Base-by-base conservation (phyloP, 768 basidiomycete species). In the Pulveroboletus sp. region DNA sequence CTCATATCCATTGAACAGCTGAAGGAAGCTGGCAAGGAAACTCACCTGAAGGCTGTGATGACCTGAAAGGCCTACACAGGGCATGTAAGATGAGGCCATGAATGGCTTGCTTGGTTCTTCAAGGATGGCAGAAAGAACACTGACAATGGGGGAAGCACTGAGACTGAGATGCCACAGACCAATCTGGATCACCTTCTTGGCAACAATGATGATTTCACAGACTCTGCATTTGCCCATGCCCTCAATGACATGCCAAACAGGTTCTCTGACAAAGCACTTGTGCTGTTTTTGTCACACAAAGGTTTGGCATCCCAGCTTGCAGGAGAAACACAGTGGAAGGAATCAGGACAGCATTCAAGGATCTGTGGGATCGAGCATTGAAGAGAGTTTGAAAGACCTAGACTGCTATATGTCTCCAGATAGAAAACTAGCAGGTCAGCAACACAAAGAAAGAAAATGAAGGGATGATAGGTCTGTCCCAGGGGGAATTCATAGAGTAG, bases 1-100 rank as follows among this genome's bases (percentile, higher is more conserved):
- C n/a, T n/a, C n/a, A n/a, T n/a, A n/a, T n/a, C n/a, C n/a, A 20
- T 36, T 19, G n/a, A 20, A 10, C 35, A 36, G 35, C 17, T 36
- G 35, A 36, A 53, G 35, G 17, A 53, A 39, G 34, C 26, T 6
- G 36, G n/a, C n/a, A n/a, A n/a, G n/a, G n/a, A n/a, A n/a, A n/a
- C n/a, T n/a, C n/a, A n/a, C n/a, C n/a, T n/a, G 5, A 29, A 23
- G 19, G 51, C 40, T 23, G 37, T 14, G 10, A 52, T 49, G 3
- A 53, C 35, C 0, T 37, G 13, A 27, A 30, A 2, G 1, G 30
- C 37, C 35, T 49, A 53, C 10, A 30, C 17, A 0, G 20, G 42
- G 14, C 51, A 53, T 10, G 42, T 53, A 19, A 27, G 23, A 9
- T 23, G 8, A 22, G 47, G 35, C 16, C 12, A 16, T 14, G 19